Evolutionary conservation across 148 eudicot species (phyloP).

Genomic region (Limonium bicolor): DNA sequence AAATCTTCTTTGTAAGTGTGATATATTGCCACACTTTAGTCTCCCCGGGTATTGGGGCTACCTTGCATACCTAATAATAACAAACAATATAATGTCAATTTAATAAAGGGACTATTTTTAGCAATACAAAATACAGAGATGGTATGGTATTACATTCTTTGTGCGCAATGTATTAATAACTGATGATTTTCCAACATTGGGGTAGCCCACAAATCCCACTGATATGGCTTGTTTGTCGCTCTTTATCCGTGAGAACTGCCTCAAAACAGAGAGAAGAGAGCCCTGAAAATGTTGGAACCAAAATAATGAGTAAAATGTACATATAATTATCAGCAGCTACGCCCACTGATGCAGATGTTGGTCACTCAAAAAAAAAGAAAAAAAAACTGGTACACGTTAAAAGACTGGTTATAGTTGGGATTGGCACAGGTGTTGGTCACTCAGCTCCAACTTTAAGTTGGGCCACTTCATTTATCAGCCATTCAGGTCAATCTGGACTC

Average conservation of each 20-base stretch:
- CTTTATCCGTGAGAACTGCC: conserved; percentile 79
- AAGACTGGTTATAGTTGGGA: too few relatives aligned
- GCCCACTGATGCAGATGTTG: too few relatives aligned
- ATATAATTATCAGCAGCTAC: too few relatives aligned
- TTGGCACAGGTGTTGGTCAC: too few relatives aligned
- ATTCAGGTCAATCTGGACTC: too few relatives aligned
- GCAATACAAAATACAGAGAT: too few relatives aligned
- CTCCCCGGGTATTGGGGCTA: conserved; percentile 97
- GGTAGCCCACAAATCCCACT: conserved; percentile 93
- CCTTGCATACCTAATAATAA: conserved; percentile 59
- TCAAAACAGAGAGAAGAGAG: conserved; percentile 74
- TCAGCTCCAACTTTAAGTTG: too few relatives aligned
- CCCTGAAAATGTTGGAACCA: too few relatives aligned
- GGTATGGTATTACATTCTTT: conserved; percentile 40
- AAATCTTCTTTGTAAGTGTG: conserved; percentile 81
- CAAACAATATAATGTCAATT: neutral
- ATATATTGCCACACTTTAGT: conserved; percentile 95
- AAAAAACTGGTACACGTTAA: neutral
- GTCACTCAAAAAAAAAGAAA: neutral
- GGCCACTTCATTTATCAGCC: too few relatives aligned
- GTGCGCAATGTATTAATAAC: conserved; percentile 83
- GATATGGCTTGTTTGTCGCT: conserved; percentile 86
- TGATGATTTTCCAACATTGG: conserved; percentile 93
- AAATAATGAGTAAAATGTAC: neutral
- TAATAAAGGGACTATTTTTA: too few relatives aligned